phyloP scores from a whole-genome alignment of 345 rosid genomes.

The Geranium rotundifolium region DNA sequence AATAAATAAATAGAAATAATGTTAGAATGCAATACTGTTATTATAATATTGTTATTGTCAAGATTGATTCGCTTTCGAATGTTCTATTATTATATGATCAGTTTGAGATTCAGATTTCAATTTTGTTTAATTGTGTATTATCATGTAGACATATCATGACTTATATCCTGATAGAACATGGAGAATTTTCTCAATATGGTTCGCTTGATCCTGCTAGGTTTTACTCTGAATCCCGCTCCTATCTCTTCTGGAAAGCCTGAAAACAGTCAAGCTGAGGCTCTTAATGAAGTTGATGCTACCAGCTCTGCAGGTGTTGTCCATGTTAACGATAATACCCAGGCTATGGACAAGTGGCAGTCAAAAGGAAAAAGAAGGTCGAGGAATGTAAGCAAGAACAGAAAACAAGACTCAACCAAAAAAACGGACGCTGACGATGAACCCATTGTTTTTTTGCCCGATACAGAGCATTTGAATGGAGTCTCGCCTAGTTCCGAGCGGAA shows the following conservation, averaged over 20 bases:
- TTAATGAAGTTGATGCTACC: slow-evolving; percentile 32
- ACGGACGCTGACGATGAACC: slow-evolving; percentile 30
- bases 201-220: slow-evolving; percentile 26
- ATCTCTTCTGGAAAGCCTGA: slow-evolving; percentile 27
- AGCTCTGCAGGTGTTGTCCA: slow-evolving; percentile 15
- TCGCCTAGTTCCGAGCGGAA: slow-evolving; percentile 21
- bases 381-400: slow-evolving; percentile 47
- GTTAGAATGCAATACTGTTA: too few relatives aligned
- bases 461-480: slow-evolving; percentile 26
- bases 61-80: too few relatives aligned
- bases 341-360: slow-evolving; percentile 69
- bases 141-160: too few relatives aligned
- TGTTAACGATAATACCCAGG: slow-evolving; percentile 29
- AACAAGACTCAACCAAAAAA: slow-evolving; percentile 36
- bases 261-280: slow-evolving; percentile 28
- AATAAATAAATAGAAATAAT: too few relatives aligned
- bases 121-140: neutral
- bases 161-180: neutral
- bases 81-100: too few relatives aligned
- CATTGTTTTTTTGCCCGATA: slow-evolving; percentile 14
- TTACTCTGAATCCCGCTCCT: slow-evolving; percentile 11
- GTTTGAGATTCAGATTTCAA: too few relatives aligned
- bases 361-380: slow-evolving; percentile 89
- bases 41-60: too few relatives aligned
- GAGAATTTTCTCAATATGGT: neutral